Conservation (phyloP, 202 grass and related monocot genomes). For the Saccharum hybrid region DNA sequence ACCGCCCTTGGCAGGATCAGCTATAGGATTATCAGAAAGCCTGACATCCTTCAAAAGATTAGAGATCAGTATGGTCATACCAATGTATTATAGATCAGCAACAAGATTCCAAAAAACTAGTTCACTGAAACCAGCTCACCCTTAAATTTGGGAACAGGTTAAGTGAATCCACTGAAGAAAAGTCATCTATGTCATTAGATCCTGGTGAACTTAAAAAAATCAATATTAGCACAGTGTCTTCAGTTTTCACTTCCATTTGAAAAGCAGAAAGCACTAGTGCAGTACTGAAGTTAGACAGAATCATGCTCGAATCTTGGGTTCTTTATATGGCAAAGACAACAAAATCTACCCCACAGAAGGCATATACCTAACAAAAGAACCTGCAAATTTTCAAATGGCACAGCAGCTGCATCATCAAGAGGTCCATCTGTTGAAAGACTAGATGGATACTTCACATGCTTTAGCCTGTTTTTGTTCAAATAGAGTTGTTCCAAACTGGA, state of each 20-base stretch:
- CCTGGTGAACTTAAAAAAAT: slow-evolving; percentile 52
- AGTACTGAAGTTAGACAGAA: slow-evolving; percentile 15
- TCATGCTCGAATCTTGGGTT: neutral
- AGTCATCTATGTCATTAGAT: slow-evolving; percentile 70
- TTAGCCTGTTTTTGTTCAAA: slow-evolving; percentile 94
- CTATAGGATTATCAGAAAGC: slow-evolving; percentile 94
- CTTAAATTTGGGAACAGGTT: slow-evolving; percentile 83
- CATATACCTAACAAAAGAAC: slow-evolving; percentile 92
- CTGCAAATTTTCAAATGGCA: slow-evolving; percentile 76
- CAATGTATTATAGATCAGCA: slow-evolving; percentile 7
- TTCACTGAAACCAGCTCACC: slow-evolving; percentile 59
- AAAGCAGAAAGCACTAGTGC: neutral
- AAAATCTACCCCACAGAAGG: slow-evolving; percentile 15
- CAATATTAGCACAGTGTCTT: slow-evolving; percentile 35
- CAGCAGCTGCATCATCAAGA: slow-evolving; percentile 36
- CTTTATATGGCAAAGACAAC: slow-evolving; percentile 16
- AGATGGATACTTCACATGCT: slow-evolving; percentile 69
- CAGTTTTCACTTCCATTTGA: neutral
- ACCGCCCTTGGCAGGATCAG: slow-evolving; percentile 79
- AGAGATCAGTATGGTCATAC: slow-evolving; percentile 38
- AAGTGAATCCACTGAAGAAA: slow-evolving; percentile 87
- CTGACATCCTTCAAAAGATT: slow-evolving; percentile 78
- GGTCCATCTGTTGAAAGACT: slow-evolving; percentile 36
- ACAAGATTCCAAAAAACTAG: slow-evolving; percentile 16
- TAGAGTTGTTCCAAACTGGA: slow-evolving; percentile 87